Evolutionary conservation across 164 flowering plant genomes (phyloP).

Genomic region (Vitis cinerea): DNA sequence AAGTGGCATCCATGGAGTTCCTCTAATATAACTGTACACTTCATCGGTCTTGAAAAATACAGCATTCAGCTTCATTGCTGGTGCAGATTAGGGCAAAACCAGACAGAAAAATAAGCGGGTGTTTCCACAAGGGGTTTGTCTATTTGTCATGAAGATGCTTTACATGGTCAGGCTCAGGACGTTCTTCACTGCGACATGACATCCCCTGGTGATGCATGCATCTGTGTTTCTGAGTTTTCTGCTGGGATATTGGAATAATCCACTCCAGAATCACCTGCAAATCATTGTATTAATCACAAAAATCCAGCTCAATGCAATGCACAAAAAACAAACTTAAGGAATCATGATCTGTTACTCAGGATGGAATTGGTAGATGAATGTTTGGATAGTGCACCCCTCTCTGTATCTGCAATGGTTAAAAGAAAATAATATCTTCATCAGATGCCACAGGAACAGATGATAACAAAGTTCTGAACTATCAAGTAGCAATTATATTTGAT

Average conservation of each 20-base stretch:
- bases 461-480: background rate
- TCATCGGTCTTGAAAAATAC: constrained; percentile 15
- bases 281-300: background rate
- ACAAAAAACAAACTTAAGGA: background rate
- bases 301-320: background rate
- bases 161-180: constrained; percentile 1
- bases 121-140: constrained; percentile 8
- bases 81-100: constrained; percentile 22
- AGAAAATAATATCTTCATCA: background rate
- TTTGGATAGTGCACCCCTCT: constrained; percentile 28
- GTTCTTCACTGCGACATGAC: constrained; percentile 36
- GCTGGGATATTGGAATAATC: constrained; percentile 33
- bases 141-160: constrained; percentile 3
- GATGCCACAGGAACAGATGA: background rate
- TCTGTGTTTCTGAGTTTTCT: constrained; percentile 21
- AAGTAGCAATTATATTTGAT: too few relatives aligned
- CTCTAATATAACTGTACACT: constrained; percentile 31
- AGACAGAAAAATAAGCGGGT: constrained; percentile 48
- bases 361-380: constrained; percentile 39
- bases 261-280: constrained; percentile 47
- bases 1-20: constrained; percentile 4
- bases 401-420: constrained; percentile 31
- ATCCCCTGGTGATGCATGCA: constrained; percentile 30
- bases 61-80: constrained; percentile 10
- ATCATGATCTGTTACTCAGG: constrained; percentile 31